A percentile compares a stretch with the other conserved stretches of the same genome.
Conservation (phyloP, 2,329 filamentous ascomycete species). For the Aureobasidium sp. region DNA sequence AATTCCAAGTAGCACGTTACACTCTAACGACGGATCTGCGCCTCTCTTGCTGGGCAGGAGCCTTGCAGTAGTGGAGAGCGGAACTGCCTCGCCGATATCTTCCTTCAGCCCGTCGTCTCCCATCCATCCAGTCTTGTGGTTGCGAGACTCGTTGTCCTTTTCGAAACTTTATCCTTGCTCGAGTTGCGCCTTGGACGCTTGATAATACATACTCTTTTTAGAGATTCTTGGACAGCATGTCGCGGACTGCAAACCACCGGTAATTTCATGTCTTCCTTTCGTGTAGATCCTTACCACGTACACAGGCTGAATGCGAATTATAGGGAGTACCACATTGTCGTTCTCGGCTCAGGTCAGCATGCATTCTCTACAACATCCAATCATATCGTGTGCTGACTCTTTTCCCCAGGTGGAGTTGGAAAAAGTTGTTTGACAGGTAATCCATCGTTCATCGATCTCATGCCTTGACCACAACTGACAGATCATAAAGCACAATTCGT, state of each 20-base stretch:
- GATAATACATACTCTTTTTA: background rate
- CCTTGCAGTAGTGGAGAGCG: slow-evolving; percentile 7
- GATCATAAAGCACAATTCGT: slow-evolving; percentile 68
- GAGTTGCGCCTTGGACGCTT: background rate
- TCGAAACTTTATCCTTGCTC: background rate
- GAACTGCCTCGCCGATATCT: background rate
- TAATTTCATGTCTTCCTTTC: background rate
- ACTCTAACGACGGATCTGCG: slow-evolving; percentile 10
- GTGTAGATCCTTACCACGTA: background rate
- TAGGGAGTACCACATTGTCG: slow-evolving; percentile 75
- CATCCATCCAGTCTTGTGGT: background rate
- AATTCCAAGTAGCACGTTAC: background rate
- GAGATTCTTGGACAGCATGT: slow-evolving; percentile 18
- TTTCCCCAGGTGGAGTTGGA: slow-evolving; percentile 65
- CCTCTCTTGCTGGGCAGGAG: slow-evolving; percentile 8
- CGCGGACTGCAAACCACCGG: slow-evolving; percentile 23
- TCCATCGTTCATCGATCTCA: slow-evolving; percentile 17
- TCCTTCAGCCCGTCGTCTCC: background rate
- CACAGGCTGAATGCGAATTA: background rate
- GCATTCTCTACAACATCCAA: background rate
- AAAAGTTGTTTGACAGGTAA: slow-evolving; percentile 88
- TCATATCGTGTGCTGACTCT: background rate
- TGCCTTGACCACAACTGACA: background rate
- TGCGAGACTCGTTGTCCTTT: background rate
- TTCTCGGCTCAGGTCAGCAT: slow-evolving; percentile 64